Evolutionary conservation across 176 grass and related monocot genomes (phyloP), one percentile per base, ranked within the genome.

Genomic region (Eragrostis curvula): DNA sequence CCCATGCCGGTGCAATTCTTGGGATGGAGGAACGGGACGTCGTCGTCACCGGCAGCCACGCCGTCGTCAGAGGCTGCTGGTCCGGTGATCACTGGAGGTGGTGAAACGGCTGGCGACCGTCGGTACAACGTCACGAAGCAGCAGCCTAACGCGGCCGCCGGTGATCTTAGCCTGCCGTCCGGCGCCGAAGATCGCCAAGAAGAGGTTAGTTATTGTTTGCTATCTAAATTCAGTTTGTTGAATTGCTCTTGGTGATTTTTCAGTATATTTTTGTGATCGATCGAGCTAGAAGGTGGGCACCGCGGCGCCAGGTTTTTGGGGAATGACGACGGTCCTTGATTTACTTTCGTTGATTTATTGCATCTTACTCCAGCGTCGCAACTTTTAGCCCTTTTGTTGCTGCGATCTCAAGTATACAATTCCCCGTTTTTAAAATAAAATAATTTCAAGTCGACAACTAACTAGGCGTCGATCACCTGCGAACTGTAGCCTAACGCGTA

Each of bases 291-390:
- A n/a, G n/a, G n/a, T n/a, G n/a, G n/a, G n/a, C n/a, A n/a, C n/a
- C n/a, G n/a, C n/a, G n/a, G n/a, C n/a, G n/a, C n/a, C 7, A 56
- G 2, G n/a, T 21, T 12, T 59, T 6, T 29, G 8, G 57, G 41
- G 55, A 60, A 43, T 15, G 2, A 44, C 36, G 55, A 12, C 16
- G 24, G 6, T 53, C 25, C 24, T 14, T 14, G 47, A 48, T 9
- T 12, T 2, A 47, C 8, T 10, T 47, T n/a, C 5, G 7, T 14
- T 29, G 17, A 32, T 76, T 42, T 18, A 48, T 64, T 78, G 58
- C 58, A 78, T 78, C 75, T 63, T 17, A 78, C 58, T 78, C 58
- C 24, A 32, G 24, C 74, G 23, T 13, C 21, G 18, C 50, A n/a
- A 15, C 51, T 74, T 73, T 73, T 17, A 16, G 14, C 25, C 13